phyloP scores from a whole-genome alignment of 2,329 filamentous ascomycete species.

The Fusarium sp. region DNA sequence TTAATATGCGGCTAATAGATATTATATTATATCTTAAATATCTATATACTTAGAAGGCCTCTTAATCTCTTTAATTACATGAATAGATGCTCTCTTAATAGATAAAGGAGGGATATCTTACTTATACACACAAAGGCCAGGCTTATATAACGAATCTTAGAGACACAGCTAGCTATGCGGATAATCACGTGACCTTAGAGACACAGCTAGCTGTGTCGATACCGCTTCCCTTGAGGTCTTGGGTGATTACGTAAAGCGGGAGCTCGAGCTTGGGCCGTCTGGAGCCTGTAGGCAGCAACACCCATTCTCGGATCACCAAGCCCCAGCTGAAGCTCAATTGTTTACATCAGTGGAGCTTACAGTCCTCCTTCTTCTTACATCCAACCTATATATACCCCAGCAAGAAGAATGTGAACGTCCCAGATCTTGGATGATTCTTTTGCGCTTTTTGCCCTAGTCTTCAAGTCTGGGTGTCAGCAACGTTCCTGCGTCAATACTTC shows the following conservation, averaged over 20 bases:
- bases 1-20: too few relatives aligned
- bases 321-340: conserved; percentile 14
- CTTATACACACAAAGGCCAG: too few relatives aligned
- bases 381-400: neutral
- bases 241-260: neutral
- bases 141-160: too few relatives aligned
- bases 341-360: conserved; percentile 6
- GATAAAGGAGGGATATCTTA: too few relatives aligned
- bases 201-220: too few relatives aligned
- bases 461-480: neutral
- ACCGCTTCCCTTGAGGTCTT: neutral
- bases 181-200: too few relatives aligned
- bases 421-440: neutral
- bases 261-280: conserved; percentile 21
- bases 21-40: too few relatives aligned
- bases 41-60: too few relatives aligned
- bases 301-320: conserved; percentile 14
- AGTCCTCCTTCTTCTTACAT: neutral
- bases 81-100: too few relatives aligned
- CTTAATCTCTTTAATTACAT: too few relatives aligned
- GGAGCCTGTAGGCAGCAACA: conserved; percentile 33
- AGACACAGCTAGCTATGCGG: too few relatives aligned
- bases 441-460: neutral
- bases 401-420: neutral
- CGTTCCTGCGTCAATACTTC: neutral